These are phyloP conservation scores for Psilocybe cyanescens DNA, from an alignment of 768 basidiomycete species.

Conservation along the genomic window DNA sequence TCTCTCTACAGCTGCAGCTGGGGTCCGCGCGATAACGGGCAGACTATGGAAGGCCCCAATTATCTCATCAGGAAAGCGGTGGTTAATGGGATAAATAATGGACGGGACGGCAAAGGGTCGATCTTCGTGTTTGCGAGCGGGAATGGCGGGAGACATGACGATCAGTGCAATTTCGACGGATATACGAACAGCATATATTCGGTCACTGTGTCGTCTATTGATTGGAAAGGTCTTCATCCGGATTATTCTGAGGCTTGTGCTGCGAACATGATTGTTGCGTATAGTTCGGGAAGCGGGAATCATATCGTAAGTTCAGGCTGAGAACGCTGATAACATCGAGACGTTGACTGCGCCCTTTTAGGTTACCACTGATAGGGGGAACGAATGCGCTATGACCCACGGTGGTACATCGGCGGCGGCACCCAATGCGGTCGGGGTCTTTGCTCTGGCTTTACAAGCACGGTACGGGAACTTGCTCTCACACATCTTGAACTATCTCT, in stretches of 20 bases:
- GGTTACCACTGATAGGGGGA: conserved; percentile 90
- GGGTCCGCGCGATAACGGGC: conserved; percentile 95
- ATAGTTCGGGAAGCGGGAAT: conserved; percentile 91
- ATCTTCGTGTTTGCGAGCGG: conserved; percentile 97
- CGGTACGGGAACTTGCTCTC: conserved; percentile 49
- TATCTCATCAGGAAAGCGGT: conserved; percentile 93
- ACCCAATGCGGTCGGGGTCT: conserved; percentile 92
- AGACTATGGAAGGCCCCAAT: conserved; percentile 89
- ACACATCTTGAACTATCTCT: background rate
- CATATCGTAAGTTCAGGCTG: conserved; percentile 73
- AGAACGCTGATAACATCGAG: background rate
- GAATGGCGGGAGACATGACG: conserved; percentile 88
- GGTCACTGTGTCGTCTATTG: conserved; percentile 91
- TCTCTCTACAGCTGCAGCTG: conserved; percentile 95
- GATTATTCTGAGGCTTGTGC: conserved; percentile 96
- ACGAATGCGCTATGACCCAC: conserved; percentile 77
- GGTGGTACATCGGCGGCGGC: conserved; percentile 98
- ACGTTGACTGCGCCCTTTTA: conserved; percentile 31
- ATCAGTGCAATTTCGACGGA: conserved; percentile 99
- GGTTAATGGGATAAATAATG: conserved; percentile 89
- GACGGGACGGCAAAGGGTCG: conserved; percentile 86
- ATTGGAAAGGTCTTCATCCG: conserved; percentile 90
- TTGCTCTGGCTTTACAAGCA: conserved; percentile 86
- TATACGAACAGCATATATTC: conserved; percentile 98
- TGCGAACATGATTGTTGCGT: conserved; percentile 94